Base-by-base conservation (phyloP, 2,329 filamentous ascomycete species). In the Aspergillus sp. region DNA sequence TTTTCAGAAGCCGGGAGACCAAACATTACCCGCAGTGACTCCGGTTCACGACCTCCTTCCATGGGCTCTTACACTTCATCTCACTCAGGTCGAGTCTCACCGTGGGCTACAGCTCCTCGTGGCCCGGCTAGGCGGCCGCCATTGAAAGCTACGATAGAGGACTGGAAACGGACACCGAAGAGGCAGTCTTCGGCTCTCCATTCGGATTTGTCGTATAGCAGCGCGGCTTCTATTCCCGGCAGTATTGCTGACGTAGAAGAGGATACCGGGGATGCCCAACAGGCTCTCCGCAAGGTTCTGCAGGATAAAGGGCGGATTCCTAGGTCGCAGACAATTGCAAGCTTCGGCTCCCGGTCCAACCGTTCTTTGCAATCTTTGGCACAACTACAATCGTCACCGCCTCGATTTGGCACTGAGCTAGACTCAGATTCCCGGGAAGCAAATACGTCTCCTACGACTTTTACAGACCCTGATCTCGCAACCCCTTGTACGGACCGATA, bases 401-500 rank as follows among this genome's bases (percentile, higher is more conserved):
- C 78, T 21, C 69, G 70, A 6, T 68, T 74, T 41, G 59, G 68
- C 21, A 65, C 69, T 47, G 71, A 73, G 50, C 68, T 73, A 41
- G 75, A 77, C 54, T 65, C 71, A n/a, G 68, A 71, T 50, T 66
- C 72, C 37, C 69, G 69, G 14, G 76, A 76, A 50, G 69, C 74
- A 44, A 80, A 76, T 59, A 70, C 70, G 19, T 81, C 79, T n/a
- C 81, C 82, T 17, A 80, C 78, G 2, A 82, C 79, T 27, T 74
- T 80, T 57, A 79, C 79, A 8, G 79, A 82, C 59, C 76, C 78
- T 9, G 79, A 79, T 55, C 63, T 82, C 51, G 76, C 76, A 3
- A 84, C 82, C 0, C 82, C 82, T 2, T 81, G 76, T 58, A 83
- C 81, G 15, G 81, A 83, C 54, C 79, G 79, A 40, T 81, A 79